Percentiles rank a stretch among this genome's conserved stretches.
Evolutionary conservation across 768 basidiomycete genomes (phyloP).

Genomic region (Hirschioporus abietinus): DNA sequence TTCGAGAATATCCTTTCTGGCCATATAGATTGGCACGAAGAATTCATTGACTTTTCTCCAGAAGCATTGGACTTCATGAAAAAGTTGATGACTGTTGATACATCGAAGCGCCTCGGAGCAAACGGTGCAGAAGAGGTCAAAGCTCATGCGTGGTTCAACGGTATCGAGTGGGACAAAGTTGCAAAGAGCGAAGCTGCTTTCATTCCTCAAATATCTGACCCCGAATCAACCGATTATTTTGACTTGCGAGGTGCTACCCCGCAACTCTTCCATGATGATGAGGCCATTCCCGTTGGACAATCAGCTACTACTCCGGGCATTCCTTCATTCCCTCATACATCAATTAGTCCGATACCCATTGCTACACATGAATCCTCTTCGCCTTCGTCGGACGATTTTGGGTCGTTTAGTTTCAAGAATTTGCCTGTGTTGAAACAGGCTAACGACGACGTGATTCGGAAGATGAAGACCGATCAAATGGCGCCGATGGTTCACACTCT

Average conservation of each 20-base stretch:
- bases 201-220: conserved; percentile 91
- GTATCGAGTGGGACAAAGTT: conserved; percentile 91
- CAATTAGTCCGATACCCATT: conserved; percentile 32
- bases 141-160: conserved; percentile 82
- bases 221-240: conserved; percentile 99
- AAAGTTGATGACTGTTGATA: conserved; percentile 76
- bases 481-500: conserved; percentile 69
- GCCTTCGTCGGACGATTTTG: conserved; percentile 84
- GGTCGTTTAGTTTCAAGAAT: conserved; percentile 98
- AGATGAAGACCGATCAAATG: conserved; percentile 89
- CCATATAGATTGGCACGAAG: conserved; percentile 93
- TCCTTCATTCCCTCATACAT: not conserved
- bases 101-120: conserved; percentile 72
- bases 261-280: conserved; percentile 90
- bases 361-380: conserved; percentile 38
- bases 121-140: conserved; percentile 92
- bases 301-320: conserved; percentile 10
- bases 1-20: conserved; percentile 98
- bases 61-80: conserved; percentile 91
- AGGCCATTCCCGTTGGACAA: conserved; percentile 31
- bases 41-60: conserved; percentile 79
- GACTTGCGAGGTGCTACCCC: conserved; percentile 91
- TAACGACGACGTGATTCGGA: conserved; percentile 96
- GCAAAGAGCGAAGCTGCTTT: conserved; percentile 87
- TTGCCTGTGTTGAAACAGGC: conserved; percentile 93